phyloP scores from a whole-genome alignment of 2,329 filamentous ascomycete species.

The Nemania sp. region DNA sequence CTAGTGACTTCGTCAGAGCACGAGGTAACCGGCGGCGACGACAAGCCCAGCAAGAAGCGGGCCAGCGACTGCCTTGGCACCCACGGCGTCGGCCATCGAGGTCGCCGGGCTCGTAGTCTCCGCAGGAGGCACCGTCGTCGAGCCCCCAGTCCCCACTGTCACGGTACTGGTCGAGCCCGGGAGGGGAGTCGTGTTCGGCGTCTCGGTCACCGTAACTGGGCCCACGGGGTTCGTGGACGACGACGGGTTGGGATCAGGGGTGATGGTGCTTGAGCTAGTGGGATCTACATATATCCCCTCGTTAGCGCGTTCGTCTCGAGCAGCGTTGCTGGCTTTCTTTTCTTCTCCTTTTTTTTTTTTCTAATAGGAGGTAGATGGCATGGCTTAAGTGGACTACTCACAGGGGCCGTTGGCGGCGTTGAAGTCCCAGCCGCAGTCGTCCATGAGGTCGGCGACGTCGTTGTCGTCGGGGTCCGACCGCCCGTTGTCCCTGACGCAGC shows the following conservation, averaged over 20 bases:
- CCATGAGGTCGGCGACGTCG: constrained; percentile 32
- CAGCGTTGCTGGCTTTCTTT: too few species aligned
- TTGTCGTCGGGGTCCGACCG: constrained; percentile 26
- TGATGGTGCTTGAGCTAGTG: constrained; percentile 8
- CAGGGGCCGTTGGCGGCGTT: constrained; percentile 21
- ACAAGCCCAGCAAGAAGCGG: constrained; percentile 17
- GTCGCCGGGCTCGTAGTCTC: not conserved
- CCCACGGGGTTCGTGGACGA: not conserved
- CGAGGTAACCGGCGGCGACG: constrained; percentile 2
- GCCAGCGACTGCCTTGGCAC: constrained; percentile 8
- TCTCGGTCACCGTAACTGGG: constrained; percentile 10
- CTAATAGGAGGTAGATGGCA: too few species aligned
- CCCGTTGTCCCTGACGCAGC: constrained; percentile 27
- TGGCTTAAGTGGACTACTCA: constrained; percentile 1
- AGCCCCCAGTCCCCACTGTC: not conserved
- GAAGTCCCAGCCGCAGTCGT: constrained; percentile 32
- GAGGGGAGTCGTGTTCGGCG: not conserved
- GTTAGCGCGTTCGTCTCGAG: not conserved
- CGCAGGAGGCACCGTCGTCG: not conserved
- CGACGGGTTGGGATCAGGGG: not conserved
- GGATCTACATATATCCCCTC: constrained; percentile 11
- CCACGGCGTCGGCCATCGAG: constrained; percentile 17
- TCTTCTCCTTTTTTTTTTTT: too few species aligned
- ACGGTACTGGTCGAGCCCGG: not conserved
- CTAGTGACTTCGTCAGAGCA: constrained; percentile 16